phyloP scores from a whole-genome alignment of 352 stramenopile genomes.

The Albugo laibachii region DNA sequence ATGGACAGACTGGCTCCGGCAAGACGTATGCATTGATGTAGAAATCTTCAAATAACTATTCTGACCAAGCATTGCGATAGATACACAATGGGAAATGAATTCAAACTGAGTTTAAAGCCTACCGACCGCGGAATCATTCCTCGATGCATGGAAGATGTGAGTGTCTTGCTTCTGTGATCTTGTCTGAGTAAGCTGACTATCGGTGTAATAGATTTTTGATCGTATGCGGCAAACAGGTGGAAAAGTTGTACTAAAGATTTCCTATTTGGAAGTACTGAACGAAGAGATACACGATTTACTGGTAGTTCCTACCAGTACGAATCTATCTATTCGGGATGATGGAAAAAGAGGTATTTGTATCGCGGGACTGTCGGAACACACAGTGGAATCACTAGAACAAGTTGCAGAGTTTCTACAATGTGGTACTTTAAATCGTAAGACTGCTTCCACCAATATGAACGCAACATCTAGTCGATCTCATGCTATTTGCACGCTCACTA shows the following conservation, averaged over 20 bases:
- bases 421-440: conserved; percentile 26
- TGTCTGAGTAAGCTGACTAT: neutral
- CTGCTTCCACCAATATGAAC: conserved; percentile 57
- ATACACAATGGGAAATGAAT: conserved; percentile 88
- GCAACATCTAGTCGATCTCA: conserved; percentile 66
- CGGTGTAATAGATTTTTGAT: conserved; percentile 21
- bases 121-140: conserved; percentile 57
- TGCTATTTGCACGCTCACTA: conserved; percentile 75
- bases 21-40: conserved; percentile 23
- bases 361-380: conserved; percentile 54
- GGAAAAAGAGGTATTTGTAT: conserved; percentile 81
- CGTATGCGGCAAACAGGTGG: conserved; percentile 8
- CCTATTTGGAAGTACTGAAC: conserved; percentile 84
- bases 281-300: conserved; percentile 93
- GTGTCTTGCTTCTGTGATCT: neutral
- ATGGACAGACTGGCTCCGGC: conserved; percentile 84
- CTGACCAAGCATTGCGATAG: conserved; percentile 33
- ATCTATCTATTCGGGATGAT: conserved; percentile 69
- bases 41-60: conserved; percentile 3
- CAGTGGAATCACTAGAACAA: conserved; percentile 29
- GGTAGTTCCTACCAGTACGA: conserved; percentile 6
- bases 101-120: conserved; percentile 13
- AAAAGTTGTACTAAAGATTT: conserved; percentile 30
- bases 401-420: conserved; percentile 22
- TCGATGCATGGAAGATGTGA: conserved; percentile 47